A percentile compares a stretch with the other conserved stretches of the same genome.
Evolutionary conservation across 2,329 filamentous ascomycete genomes (phyloP).

Genomic region (Neonectria coccinea): DNA sequence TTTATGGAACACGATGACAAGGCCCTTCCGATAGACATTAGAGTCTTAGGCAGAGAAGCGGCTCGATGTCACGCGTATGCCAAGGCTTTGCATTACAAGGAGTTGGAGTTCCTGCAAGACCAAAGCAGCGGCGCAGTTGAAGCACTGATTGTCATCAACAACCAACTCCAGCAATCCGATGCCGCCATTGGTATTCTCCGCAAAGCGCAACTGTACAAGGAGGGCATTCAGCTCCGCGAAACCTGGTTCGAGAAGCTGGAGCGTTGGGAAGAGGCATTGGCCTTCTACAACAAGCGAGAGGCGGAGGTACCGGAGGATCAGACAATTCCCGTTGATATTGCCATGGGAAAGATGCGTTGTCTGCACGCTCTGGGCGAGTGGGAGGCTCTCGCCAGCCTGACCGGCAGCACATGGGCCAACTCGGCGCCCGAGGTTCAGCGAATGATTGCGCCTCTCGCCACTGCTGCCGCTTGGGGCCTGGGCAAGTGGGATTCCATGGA

Average conservation of each 20-base stretch:
- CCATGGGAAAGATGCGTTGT: constrained; percentile 99
- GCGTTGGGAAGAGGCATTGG: constrained; percentile 96
- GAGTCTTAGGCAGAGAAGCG: constrained; percentile 92
- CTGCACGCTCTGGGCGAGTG: constrained; percentile 96
- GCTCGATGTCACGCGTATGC: constrained; percentile 98
- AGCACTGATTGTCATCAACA: constrained; percentile 98
- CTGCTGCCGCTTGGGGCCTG: constrained; percentile 95
- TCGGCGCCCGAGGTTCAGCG: constrained; percentile 89
- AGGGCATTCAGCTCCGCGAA: constrained; percentile 92
- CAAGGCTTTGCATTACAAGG: constrained; percentile 98
- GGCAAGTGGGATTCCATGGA: constrained; percentile 99
- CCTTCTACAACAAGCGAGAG: constrained; percentile 91
- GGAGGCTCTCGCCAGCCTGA: constrained; percentile 90
- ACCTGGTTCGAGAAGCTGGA: constrained; percentile 99
- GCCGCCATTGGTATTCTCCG: constrained; percentile 97
- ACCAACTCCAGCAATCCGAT: constrained; percentile 98
- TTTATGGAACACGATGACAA: constrained; percentile 99
- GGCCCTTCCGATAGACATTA: constrained; percentile 95
- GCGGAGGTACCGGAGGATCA: constrained; percentile 70
- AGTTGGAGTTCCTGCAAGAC: constrained; percentile 97
- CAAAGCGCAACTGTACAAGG: constrained; percentile 94
- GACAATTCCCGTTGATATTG: constrained; percentile 83
- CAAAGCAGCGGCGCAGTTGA: constrained; percentile 96
- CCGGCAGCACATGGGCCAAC: constrained; percentile 93
- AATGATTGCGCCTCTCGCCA: constrained; percentile 91